Percentiles rank a stretch among this genome's conserved stretches.
phyloP scores from a whole-genome alignment of 148 eudicot species.

The Nepenthes gracilis region DNA sequence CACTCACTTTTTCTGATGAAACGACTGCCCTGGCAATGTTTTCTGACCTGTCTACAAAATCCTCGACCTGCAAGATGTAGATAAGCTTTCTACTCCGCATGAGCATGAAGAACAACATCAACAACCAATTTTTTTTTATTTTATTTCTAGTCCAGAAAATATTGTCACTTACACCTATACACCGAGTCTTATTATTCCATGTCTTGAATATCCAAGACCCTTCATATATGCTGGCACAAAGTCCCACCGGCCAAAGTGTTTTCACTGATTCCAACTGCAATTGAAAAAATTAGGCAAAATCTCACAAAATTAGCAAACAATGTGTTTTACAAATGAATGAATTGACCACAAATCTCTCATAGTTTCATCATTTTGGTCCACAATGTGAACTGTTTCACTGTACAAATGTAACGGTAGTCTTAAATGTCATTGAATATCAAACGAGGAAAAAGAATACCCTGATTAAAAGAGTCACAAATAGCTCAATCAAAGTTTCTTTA shows the following conservation, averaged over 20 bases:
- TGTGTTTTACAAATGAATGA: background rate
- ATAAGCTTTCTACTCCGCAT: background rate
- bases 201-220: conserved; percentile 56
- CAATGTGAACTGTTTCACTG: background rate
- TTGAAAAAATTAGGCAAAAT: conserved; percentile 1
- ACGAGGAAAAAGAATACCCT: conserved; percentile 32
- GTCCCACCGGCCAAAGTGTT: conserved; percentile 57
- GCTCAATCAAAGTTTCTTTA: conserved; percentile 66
- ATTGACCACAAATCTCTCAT: background rate
- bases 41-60: conserved; percentile 65
- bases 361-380: background rate
- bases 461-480: conserved; percentile 59
- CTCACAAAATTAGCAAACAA: background rate
- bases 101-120: background rate
- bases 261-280: conserved; percentile 58
- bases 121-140: no score
- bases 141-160: background rate
- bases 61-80: conserved; percentile 56
- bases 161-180: conserved; percentile 41
- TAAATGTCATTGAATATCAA: background rate
- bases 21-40: conserved; percentile 77
- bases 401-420: background rate
- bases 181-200: conserved; percentile 16
- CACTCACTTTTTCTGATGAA: conserved; percentile 9
- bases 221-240: conserved; percentile 58